A percentile compares a stretch with the other conserved stretches of the same genome.
These are phyloP conservation scores for Colletotrichum lupini DNA, from an alignment of 2,329 filamentous ascomycete genomes.

Conservation along the genomic window DNA sequence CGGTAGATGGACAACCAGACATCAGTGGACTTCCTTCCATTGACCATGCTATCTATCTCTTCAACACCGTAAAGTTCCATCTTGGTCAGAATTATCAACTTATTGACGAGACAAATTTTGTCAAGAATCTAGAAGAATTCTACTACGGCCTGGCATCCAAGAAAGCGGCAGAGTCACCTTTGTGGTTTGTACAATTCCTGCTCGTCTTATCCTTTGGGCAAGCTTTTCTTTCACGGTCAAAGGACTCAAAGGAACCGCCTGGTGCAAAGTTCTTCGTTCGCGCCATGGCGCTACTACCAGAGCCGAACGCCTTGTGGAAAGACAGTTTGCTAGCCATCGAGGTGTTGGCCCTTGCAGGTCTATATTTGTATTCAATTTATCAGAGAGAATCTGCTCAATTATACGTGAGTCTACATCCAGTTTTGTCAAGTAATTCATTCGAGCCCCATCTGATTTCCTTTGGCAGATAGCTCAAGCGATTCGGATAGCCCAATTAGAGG, in stretches of 20 bases:
- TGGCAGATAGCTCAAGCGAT: conserved; percentile 51
- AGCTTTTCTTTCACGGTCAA: no score
- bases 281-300: conserved; percentile 50
- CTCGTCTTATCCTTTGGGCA: no score
- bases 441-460: no score
- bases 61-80: conserved; percentile 51
- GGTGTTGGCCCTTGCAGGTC: conserved; percentile 46
- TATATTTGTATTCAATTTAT: conserved; percentile 53
- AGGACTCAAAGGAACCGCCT: no score
- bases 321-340: conserved; percentile 51
- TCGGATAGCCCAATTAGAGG: conserved; percentile 53
- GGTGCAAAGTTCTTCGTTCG: conserved; percentile 43
- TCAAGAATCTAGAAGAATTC: conserved; percentile 40
- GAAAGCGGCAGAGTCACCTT: no score
- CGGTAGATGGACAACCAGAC: no score
- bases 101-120: conserved; percentile 47
- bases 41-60: conserved; percentile 27
- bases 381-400: conserved; percentile 43
- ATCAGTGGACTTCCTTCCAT: no score
- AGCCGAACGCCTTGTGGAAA: conserved; percentile 47
- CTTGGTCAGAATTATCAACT: conserved; percentile 49
- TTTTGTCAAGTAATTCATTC: no score
- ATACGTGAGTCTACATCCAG: conserved; percentile 41
- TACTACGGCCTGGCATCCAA: no score
- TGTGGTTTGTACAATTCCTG: no score